Base-by-base conservation (phyloP, 2,329 filamentous ascomycete species). In the Colletotrichum plurivorum region DNA sequence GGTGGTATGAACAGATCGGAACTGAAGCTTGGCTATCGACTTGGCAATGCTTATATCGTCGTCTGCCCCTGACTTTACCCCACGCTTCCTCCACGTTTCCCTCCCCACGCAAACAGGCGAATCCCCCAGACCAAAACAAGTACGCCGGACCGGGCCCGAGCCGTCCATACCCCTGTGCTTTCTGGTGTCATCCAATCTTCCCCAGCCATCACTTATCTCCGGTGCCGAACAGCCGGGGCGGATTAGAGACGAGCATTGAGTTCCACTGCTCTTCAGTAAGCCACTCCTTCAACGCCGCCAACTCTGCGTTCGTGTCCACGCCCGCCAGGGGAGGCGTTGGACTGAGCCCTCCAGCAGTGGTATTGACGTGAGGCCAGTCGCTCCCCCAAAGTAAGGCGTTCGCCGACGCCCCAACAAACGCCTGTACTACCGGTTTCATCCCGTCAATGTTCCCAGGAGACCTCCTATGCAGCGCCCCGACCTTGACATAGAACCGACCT, bases 391-490 rank as follows among this genome's bases (percentile, higher is more conserved):
- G 15, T 5, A 49, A 2, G 2, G 25, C 12, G 1, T 36, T 12
- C 1, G 51, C 5, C 20, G 27, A 51, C 13, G 7, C 7, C 2
- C 13, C 10, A 36, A 5, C 60, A 6, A 63, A 54, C 0, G 6
- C 20, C 13, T 55, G 22, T 8, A 63, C 39, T 3, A 54, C n/a
- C 2, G 56, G 60, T 22, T 27, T n/a, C 51, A 55, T 48, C 2
- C 15, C 39, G 2, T 55, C 39, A n/a, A 59, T 59, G 43, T 49
- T 36, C 8, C 39, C 27, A 10, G 60, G 60, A 1, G 60, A 54
- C 18, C 60, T 22, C 15, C 60, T 36, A 20, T 63, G 60, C 16
- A 63, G 52, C 15, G 60, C 60, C 4, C 60, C 60, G 18, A 63
- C 16, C 25, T 63, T 63, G 8, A 63, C 60, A 36, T 36, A 55